phyloP scores from a whole-genome alignment of 2,329 filamentous ascomycete species.

The Fusarium pseudonygamai region DNA sequence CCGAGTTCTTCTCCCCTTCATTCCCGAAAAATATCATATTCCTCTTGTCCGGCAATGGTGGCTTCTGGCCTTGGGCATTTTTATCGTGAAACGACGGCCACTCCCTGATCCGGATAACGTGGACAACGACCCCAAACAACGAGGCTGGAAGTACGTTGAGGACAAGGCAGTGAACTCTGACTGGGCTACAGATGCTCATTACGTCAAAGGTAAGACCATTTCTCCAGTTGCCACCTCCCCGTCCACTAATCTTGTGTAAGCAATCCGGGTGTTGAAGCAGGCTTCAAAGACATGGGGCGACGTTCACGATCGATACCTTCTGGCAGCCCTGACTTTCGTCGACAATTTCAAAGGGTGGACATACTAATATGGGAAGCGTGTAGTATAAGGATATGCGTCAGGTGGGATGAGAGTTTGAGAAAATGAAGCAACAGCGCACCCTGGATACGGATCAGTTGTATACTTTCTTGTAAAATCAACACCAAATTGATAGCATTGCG shows the following conservation, averaged over 20 bases:
- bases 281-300: conserved; percentile 80
- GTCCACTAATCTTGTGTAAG: conserved; percentile 50
- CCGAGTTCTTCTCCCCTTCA: conserved; percentile 80
- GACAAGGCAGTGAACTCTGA: conserved; percentile 74
- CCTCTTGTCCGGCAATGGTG: conserved; percentile 87
- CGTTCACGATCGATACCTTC: conserved; percentile 70
- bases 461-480: not conserved
- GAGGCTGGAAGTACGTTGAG: conserved; percentile 81
- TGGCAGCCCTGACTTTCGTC: conserved; percentile 75
- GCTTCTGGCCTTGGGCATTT: conserved; percentile 81
- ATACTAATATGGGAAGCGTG: conserved; percentile 40
- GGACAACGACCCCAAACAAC: conserved; percentile 65
- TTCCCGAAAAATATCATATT: conserved; percentile 78
- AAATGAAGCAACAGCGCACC: not conserved
- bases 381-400: not conserved
- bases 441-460: not conserved
- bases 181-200: conserved; percentile 80
- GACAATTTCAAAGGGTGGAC: conserved; percentile 78
- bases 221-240: not conserved
- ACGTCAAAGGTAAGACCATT: conserved; percentile 74
- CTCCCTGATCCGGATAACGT: conserved; percentile 74
- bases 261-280: conserved; percentile 77
- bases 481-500: not conserved
- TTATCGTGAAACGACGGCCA: conserved; percentile 79
- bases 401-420: conserved; percentile 1